Evolutionary conservation across 2,329 filamentous ascomycete genomes (phyloP).

Genomic region (Stagonosporopsis rhizophila): DNA sequence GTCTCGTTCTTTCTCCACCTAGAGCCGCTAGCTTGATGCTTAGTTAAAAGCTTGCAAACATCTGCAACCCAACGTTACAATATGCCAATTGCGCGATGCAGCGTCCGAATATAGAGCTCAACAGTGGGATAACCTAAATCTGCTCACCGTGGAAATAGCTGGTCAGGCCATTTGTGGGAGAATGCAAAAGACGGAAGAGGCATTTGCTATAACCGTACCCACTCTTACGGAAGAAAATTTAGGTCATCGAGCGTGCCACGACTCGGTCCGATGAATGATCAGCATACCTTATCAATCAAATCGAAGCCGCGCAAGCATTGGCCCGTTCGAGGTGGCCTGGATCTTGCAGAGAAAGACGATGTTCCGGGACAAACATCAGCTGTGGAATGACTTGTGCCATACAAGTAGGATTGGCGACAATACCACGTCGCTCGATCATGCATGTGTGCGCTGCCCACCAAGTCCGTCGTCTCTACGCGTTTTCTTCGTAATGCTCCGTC

Average conservation of each 20-base stretch:
- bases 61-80: slow-evolving; percentile 3
- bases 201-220: not conserved
- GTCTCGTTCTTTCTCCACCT: slow-evolving; percentile 5
- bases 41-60: slow-evolving; percentile 8
- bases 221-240: not conserved
- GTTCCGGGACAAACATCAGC: not conserved
- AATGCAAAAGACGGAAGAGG: not conserved
- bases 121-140: not conserved
- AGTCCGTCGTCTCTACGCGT: not conserved
- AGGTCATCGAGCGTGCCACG: not conserved
- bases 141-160: not conserved
- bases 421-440: not conserved
- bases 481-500: not conserved
- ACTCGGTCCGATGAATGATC: not conserved
- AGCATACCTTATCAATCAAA: not conserved
- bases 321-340: not conserved
- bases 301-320: not conserved
- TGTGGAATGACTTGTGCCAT: not conserved
- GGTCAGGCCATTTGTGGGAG: not conserved
- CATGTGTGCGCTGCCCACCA: not conserved
- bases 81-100: not conserved
- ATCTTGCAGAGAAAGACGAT: not conserved
- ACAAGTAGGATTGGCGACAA: not conserved
- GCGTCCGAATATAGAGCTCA: too few relatives aligned
- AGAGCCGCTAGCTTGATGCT: slow-evolving; percentile 12